Conservation (phyloP, 331 rosid species). For the Quercus phellos region DNA sequence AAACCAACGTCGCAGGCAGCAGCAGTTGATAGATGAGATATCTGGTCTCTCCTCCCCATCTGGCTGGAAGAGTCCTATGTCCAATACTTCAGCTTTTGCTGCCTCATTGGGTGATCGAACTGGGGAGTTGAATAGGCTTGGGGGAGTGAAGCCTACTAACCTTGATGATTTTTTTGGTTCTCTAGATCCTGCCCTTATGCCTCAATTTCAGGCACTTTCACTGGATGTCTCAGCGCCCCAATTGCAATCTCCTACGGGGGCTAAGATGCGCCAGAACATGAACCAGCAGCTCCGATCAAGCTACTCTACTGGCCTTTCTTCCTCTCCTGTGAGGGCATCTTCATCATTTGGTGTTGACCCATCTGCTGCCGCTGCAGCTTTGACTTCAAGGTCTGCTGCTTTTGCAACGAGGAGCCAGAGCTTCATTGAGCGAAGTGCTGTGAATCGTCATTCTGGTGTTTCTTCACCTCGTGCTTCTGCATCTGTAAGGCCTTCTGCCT, state of each 20-base stretch:
- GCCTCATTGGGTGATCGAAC: slow-evolving; percentile 35
- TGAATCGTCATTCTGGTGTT: slow-evolving; percentile 37
- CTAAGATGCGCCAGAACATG: slow-evolving; percentile 40
- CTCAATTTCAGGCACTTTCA: slow-evolving; percentile 57
- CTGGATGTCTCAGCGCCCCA: slow-evolving; percentile 43
- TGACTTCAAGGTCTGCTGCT: slow-evolving; percentile 49
- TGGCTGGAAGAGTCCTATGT: slow-evolving; percentile 49
- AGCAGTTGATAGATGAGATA: slow-evolving; percentile 48
- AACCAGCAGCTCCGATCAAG: slow-evolving; percentile 45
- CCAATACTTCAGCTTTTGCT: slow-evolving; percentile 31
- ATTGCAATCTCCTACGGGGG: slow-evolving; percentile 50
- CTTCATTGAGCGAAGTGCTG: slow-evolving; percentile 46
- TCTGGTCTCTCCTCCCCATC: slow-evolving; percentile 50
- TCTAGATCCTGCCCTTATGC: slow-evolving; percentile 41
- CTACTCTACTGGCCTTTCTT: slow-evolving; percentile 34
- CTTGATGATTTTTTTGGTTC: slow-evolving; percentile 56
- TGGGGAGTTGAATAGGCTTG: slow-evolving; percentile 45
- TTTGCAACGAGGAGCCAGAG: slow-evolving; percentile 64
- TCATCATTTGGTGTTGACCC: slow-evolving; percentile 35
- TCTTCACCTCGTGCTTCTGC: slow-evolving; percentile 37
- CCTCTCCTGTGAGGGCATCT: slow-evolving; percentile 48
- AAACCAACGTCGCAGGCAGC: slow-evolving; percentile 44
- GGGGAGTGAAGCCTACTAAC: slow-evolving; percentile 53
- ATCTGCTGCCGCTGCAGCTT: slow-evolving; percentile 33
- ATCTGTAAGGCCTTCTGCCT: slow-evolving; percentile 27